Conservation (phyloP, 805 yeast species). For the Candida chauliodis region DNA sequence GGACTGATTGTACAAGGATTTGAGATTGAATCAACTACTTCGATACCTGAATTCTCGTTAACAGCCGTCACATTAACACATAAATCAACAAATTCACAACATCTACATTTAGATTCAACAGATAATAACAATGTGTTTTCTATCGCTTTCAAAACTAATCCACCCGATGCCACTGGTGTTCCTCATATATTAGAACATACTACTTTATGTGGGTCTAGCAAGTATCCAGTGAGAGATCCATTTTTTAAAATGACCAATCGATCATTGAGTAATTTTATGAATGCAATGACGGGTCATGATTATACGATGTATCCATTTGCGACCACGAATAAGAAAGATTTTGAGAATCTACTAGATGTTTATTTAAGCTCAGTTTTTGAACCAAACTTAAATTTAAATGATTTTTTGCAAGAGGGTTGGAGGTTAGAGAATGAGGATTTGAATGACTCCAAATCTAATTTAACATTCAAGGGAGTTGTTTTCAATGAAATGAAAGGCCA, state of each 20-base stretch:
- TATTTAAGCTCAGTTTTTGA: constrained; percentile 83
- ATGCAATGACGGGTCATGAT: constrained; percentile 98
- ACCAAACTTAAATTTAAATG: constrained; percentile 74
- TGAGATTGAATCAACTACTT: constrained; percentile 55
- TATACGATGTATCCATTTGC: constrained; percentile 95
- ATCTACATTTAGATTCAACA: constrained; percentile 77
- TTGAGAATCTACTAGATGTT: constrained; percentile 76
- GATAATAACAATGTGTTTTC: constrained; percentile 82
- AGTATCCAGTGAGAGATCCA: constrained; percentile 94
- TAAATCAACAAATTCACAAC: constrained; percentile 66
- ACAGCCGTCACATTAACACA: constrained; percentile 76
- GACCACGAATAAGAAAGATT: constrained; percentile 84
- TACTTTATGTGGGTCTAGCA: constrained; percentile 87
- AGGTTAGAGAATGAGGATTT: constrained; percentile 73
- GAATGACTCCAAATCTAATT: constrained; percentile 54
- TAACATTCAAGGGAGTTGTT: constrained; percentile 90
- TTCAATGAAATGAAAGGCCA: constrained; percentile 99
- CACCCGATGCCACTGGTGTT: constrained; percentile 92
- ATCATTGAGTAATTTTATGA: constrained; percentile 95
- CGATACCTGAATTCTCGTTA: constrained; percentile 78
- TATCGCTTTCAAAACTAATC: constrained; percentile 87
- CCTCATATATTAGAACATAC: constrained; percentile 97
- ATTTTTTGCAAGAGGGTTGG: constrained; percentile 97
- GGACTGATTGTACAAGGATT: constrained; percentile 67
- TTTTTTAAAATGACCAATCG: constrained; percentile 95